A percentile compares a stretch with the other conserved stretches of the same genome.
Conservation (phyloP, 1,284 basidiomycete species). For the Marasmius sp. region DNA sequence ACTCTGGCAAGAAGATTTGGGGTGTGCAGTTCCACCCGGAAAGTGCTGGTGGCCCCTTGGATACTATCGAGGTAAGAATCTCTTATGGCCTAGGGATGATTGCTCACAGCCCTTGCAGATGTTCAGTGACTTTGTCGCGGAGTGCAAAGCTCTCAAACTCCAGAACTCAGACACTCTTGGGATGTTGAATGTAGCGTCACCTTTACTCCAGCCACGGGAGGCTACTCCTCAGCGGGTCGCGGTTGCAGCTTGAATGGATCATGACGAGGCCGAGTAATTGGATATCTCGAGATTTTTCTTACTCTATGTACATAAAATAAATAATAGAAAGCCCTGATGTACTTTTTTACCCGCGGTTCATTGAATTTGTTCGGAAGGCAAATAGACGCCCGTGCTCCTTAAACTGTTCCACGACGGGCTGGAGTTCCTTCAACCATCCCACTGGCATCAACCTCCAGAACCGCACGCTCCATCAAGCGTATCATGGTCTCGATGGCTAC, state of each 20-base stretch:
- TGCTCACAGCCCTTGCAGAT: constrained; percentile 49
- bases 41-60: constrained; percentile 88
- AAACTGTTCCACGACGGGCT: no score
- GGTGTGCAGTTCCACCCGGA: constrained; percentile 98
- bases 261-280: background rate
- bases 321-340: no score
- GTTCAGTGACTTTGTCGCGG: constrained; percentile 88
- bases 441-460: no score
- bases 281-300: background rate
- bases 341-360: no score
- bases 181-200: constrained; percentile 23
- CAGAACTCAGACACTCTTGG: constrained; percentile 20
- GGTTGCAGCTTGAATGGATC: constrained; percentile 17
- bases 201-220: constrained; percentile 18
- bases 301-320: background rate
- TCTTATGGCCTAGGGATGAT: background rate
- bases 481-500: no score
- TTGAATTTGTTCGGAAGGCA: no score
- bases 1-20: constrained; percentile 89
- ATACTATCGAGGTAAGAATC: constrained; percentile 80
- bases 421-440: no score
- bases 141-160: constrained; percentile 65
- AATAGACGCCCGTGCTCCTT: no score
- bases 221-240: constrained; percentile 12
- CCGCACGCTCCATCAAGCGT: no score